Percentiles rank a stretch among this genome's conserved stretches.
Evolutionary conservation across 1,284 basidiomycete species (phyloP).

Genomic region (Entoloma clypeatum): DNA sequence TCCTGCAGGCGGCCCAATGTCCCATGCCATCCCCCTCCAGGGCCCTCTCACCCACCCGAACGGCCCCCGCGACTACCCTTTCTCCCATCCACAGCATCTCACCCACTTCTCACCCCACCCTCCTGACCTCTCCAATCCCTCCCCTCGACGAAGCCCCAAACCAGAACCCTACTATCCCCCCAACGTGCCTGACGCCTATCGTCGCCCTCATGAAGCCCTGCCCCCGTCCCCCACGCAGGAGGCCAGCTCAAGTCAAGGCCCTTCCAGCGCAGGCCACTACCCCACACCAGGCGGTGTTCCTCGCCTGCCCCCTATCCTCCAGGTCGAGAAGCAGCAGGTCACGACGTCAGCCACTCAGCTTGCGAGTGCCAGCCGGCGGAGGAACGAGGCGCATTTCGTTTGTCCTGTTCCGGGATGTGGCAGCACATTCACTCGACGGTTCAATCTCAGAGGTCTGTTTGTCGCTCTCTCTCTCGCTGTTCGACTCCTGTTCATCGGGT

Average conservation of each 20-base stretch:
- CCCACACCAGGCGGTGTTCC: conserved; percentile 53
- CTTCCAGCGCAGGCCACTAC: conserved; percentile 50
- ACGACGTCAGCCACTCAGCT: conserved; percentile 94
- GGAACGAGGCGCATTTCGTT: conserved; percentile 87
- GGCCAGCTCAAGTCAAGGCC: conserved; percentile 25
- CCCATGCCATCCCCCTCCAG: conserved; percentile 39
- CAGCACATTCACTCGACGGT: conserved; percentile 88
- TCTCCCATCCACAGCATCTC: conserved; percentile 27
- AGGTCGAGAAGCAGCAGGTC: conserved; percentile 89
- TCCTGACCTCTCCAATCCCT: conserved; percentile 22
- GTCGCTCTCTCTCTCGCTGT: conserved; percentile 10
- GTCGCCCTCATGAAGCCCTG: conserved; percentile 36
- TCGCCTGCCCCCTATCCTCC: conserved; percentile 75
- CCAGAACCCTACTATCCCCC: conserved; percentile 39
- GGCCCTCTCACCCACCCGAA: conserved; percentile 43
- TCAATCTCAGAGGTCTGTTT: conserved; percentile 74
- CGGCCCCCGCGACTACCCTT: conserved; percentile 38
- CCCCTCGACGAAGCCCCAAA: conserved; percentile 27
- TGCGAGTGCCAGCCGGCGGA: conserved; percentile 83
- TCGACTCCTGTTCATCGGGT: conserved; percentile 23
- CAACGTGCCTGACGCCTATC: conserved; percentile 45
- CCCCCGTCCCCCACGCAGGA: conserved; percentile 28
- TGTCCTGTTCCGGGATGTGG: conserved; percentile 95
- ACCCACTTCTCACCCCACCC: conserved; percentile 30
- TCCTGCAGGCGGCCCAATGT: conserved; percentile 34